phyloP scores from a whole-genome alignment of 495 filamentous ascomycete genomes.

The Antarctomyces pellizariae region DNA sequence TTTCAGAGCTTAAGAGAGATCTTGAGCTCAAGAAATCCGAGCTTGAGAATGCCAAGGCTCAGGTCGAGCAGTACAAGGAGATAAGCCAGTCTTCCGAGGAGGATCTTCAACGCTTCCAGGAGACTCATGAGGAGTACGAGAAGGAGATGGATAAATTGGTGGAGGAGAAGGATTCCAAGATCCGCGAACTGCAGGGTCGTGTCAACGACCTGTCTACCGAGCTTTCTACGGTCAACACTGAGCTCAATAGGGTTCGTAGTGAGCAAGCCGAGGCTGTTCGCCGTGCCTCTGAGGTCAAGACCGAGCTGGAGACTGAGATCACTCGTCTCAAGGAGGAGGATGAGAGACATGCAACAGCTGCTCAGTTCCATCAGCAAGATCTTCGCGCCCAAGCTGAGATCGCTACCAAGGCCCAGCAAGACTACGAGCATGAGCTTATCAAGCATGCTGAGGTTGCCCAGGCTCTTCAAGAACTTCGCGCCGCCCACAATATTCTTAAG shows the following conservation, averaged over 20 bases:
- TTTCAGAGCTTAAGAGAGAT: conserved; percentile 62
- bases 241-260: conserved; percentile 54
- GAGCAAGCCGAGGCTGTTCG: conserved; percentile 51
- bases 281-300: conserved; percentile 58
- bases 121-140: conserved; percentile 63
- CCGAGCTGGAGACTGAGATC: conserved; percentile 47
- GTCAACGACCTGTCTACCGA: conserved; percentile 63
- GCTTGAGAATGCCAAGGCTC: conserved; percentile 50
- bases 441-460: conserved; percentile 88
- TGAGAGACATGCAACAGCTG: conserved; percentile 49
- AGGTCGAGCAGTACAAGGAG: conserved; percentile 71
- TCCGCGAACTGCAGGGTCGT: conserved; percentile 57
- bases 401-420: conserved; percentile 73
- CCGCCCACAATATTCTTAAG: conserved; percentile 59
- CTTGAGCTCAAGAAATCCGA: conserved; percentile 54
- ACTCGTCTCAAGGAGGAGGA: conserved; percentile 67
- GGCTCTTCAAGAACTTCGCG: conserved; percentile 49
- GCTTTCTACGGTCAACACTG: conserved; percentile 51
- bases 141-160: conserved; percentile 58
- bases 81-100: conserved; percentile 81
- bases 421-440: conserved; percentile 81
- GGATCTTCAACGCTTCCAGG: conserved; percentile 52
- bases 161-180: conserved; percentile 47
- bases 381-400: conserved; percentile 84
- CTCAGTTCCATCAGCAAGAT: conserved; percentile 70